Base-by-base conservation (phyloP, 2,329 filamentous ascomycete genomes). In the Diaporthe aspalathi region DNA sequence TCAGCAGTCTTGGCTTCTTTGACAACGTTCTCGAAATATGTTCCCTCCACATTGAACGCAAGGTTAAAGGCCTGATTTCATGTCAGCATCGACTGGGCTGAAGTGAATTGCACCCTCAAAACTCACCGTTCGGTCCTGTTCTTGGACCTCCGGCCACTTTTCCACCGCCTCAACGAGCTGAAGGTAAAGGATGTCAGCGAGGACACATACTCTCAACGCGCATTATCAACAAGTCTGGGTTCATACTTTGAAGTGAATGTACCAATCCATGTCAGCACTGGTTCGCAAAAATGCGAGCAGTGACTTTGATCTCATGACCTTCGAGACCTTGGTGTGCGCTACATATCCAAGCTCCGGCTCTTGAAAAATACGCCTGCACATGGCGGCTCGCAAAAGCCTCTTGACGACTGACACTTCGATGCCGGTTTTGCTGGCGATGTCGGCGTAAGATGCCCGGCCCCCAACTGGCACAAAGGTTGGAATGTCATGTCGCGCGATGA, bases 51-150 rank as follows among this genome's bases (percentile, higher is more conserved):
- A 9, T 62, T 47, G n/a, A 27, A 22, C 9, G 40, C 57, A 14
- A 62, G 38, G 47, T 62, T 45, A 40, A 62, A 62, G 6, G 57
- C 57, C 57, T 62, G 57, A 17, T 11, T 45, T 45, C 20, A 47
- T 29, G 27, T 62, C 16, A 47, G 40, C 7, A 17, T 62, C 32
- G 32, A 32, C 8, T 5, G 32, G 5, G 32, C 32, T 62, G 57
- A 27, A 3, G 45, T 32, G 20, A 47, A 47, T 20, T 47, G 7
- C 24, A 7, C 20, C 5, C 47, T 27, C 7, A 8, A 5, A 29
- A 27, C 57, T 62, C 47, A 62, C 57, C 11, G 57, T 62, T 47
- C 47, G 57, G 16, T 62, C 38, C 14, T 43, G 57, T 45, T 62
- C 57, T 47, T 62, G 35, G 27, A 43, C 24, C 17, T 43, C 40